A percentile compares a stretch with the other conserved stretches of the same genome.
phyloP scores from a whole-genome alignment of 1,284 basidiomycete genomes.

The Fomitopsis betulina region DNA sequence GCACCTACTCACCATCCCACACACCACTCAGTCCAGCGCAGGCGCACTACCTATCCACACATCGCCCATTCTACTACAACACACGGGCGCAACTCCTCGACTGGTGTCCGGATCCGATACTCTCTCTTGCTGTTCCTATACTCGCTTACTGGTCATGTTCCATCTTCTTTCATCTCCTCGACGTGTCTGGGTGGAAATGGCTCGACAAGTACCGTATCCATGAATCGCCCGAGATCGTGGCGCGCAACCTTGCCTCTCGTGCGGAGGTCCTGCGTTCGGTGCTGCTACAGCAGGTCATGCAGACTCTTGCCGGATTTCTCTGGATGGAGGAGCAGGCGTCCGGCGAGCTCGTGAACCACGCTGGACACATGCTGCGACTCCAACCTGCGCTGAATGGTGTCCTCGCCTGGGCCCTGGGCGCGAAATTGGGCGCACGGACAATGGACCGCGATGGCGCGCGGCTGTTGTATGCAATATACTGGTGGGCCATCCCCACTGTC shows the following conservation, averaged over 20 bases:
- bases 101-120: slow-evolving; percentile 54
- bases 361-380: slow-evolving; percentile 38
- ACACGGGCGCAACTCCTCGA: slow-evolving; percentile 15
- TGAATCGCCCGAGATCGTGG: slow-evolving; percentile 76
- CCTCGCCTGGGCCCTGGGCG: slow-evolving; percentile 37
- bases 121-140: slow-evolving; percentile 76
- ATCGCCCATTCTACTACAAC: slow-evolving; percentile 24
- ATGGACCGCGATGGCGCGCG: slow-evolving; percentile 44
- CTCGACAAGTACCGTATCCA: slow-evolving; percentile 88
- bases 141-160: slow-evolving; percentile 88
- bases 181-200: slow-evolving; percentile 71
- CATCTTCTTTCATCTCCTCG: slow-evolving; percentile 78
- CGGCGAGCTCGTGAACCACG: slow-evolving; percentile 46
- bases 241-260: slow-evolving; percentile 75
- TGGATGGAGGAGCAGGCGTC: slow-evolving; percentile 59
- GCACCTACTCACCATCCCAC: slow-evolving; percentile 7
- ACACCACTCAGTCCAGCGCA: slow-evolving; percentile 19
- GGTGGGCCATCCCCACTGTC: slow-evolving; percentile 85
- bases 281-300: slow-evolving; percentile 59
- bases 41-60: slow-evolving; percentile 20
- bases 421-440: slow-evolving; percentile 20
- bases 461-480: slow-evolving; percentile 75
- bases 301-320: slow-evolving; percentile 72
- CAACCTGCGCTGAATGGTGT: slow-evolving; percentile 38
- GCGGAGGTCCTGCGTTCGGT: slow-evolving; percentile 65